Evolutionary conservation across 805 yeast species (phyloP), one percentile per base, ranked within the genome.

Genomic region (Saturnispora besseyi): DNA sequence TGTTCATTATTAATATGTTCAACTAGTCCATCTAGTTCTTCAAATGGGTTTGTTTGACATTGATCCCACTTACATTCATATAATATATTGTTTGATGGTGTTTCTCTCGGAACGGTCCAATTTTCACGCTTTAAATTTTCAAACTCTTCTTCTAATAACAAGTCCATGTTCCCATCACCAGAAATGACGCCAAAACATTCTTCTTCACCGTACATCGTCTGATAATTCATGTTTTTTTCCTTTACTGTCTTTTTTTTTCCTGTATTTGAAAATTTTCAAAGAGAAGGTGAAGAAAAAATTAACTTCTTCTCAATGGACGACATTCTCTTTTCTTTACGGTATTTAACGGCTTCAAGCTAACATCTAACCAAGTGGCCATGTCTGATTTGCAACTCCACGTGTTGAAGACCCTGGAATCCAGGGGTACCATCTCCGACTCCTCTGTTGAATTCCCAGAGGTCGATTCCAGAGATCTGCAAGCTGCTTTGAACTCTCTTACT

Each of bases 401-500:
- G 49, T 76, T 89, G 59, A 74, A 84, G 66, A 74, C 75, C 48
- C 79, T 91, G 52, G 83, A 82, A 57, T 72, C 75, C 48, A 64
- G 74, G 59, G 83, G 79, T 41, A 73, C 77, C 49, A 83, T 93
- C 52, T 74, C 71, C 46, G 89, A 87, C 65, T 81, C 97, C 5
- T 70, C 78, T 47, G 75, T 69, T 18, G 75, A 75, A 45, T 87
- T 90, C 71, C 84, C 93, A 38, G 72, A 67, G 13, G 71, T 77
- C 43, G 81, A 78, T 49, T 76, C 91, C 41, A 79, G 78, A 64
- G 72, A 77, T 13, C 73, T 87, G 48, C 85, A 84, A 58, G 76
- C 96, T n/a, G 91, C 91, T 29, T 78, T 93, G 61, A 84, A 83
- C 62, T 90, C 97, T 22, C 75, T 93, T 51, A 77, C 82, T 63